Conservation (phyloP, 352 stramenopile genomes). For the Phytopythium helicoides region DNA sequence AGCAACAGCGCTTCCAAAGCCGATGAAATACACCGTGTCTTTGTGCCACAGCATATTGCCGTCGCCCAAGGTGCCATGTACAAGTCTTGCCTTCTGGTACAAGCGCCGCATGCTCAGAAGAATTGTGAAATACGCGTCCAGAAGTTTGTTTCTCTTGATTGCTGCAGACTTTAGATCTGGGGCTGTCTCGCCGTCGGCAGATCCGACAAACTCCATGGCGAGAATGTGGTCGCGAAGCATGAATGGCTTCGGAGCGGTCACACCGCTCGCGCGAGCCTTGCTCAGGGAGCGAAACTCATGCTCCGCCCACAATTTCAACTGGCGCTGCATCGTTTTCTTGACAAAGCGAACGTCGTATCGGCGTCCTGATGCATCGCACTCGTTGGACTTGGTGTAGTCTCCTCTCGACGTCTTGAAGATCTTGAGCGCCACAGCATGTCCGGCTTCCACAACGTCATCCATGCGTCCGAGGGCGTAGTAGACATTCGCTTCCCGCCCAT, state of each 20-base stretch:
- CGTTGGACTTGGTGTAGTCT: conserved; percentile 44
- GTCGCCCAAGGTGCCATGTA: conserved; percentile 44
- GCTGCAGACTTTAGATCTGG: conserved; percentile 47
- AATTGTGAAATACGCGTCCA: conserved; percentile 34
- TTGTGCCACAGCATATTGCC: conserved; percentile 77
- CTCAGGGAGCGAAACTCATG: conserved; percentile 44
- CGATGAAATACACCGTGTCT: conserved; percentile 75
- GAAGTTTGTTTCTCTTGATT: conserved; percentile 39
- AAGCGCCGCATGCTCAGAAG: conserved; percentile 36
- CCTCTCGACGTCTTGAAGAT: conserved; percentile 66
- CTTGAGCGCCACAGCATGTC: conserved; percentile 46
- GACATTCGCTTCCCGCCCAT: conserved; percentile 41
- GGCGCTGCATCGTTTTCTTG: conserved; percentile 55
- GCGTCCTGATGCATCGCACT: conserved; percentile 48
- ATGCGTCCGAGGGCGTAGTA: conserved; percentile 41
- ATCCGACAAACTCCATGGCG: conserved; percentile 51
- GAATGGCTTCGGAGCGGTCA: conserved; percentile 34
- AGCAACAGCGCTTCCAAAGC: conserved; percentile 83
- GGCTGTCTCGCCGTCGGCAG: conserved; percentile 22
- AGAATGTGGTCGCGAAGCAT: conserved; percentile 50
- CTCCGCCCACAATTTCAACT: conserved; percentile 53
- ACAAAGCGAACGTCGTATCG: conserved; percentile 51
- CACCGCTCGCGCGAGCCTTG: conserved; percentile 27
- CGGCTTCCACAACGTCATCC: conserved; percentile 15
- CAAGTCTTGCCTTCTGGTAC: conserved; percentile 55